Percentiles rank a stretch among this genome's conserved stretches.
Evolutionary conservation across 768 basidiomycete genomes (phyloP).

Genomic region (Leccinum ochraceum): DNA sequence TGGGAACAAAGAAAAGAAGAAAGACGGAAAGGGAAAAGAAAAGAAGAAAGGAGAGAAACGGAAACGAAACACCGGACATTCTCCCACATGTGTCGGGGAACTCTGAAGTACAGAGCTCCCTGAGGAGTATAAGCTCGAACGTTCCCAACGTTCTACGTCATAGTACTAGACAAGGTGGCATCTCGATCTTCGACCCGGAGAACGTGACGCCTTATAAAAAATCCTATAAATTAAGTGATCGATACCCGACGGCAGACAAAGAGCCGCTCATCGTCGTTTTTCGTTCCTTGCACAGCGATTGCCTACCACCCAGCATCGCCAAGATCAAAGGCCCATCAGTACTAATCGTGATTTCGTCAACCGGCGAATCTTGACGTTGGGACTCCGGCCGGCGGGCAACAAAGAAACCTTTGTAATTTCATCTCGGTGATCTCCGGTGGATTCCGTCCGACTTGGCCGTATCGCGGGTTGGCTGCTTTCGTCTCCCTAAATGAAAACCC

Average conservation of each 20-base stretch:
- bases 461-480: conserved; percentile 3
- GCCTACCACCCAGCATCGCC: conserved; percentile 6
- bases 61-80: not conserved
- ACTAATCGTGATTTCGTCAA: not conserved
- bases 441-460: conserved; percentile 12
- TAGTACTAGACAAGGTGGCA: not conserved
- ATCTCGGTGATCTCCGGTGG: conserved; percentile 27
- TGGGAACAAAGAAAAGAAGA: not conserved
- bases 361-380: conserved; percentile 6
- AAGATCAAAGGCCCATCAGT: not conserved
- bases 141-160: not conserved
- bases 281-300: conserved; percentile 15
- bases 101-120: not conserved
- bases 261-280: not conserved
- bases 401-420: conserved; percentile 16
- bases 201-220: not conserved
- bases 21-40: not conserved
- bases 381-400: not conserved
- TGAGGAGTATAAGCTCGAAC: not conserved
- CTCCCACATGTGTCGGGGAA: not conserved
- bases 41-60: not conserved
- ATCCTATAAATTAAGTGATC: not conserved
- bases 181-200: not conserved
- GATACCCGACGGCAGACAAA: not conserved
- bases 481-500: conserved; percentile 1